Evolutionary conservation across 768 basidiomycete species (phyloP), one percentile per base, ranked within the genome.

Genomic region (Suillus plorans): DNA sequence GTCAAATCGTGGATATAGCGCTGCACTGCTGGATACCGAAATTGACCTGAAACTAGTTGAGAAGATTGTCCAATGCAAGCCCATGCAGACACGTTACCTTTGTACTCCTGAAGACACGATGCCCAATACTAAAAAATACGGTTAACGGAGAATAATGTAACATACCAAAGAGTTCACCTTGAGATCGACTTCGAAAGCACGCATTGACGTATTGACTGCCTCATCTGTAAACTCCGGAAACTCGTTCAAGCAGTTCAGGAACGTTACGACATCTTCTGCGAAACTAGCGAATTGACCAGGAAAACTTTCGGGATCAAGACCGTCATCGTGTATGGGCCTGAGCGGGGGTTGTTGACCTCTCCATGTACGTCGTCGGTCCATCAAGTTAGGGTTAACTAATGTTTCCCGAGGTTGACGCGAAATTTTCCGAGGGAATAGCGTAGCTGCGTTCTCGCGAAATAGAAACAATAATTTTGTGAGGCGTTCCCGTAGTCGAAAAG

Each of bases 161-260:
- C 45, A 20, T 36, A 20, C 12, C 44, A 58, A 64, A 70, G 3
- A 44, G 6, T 25, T 67, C 76, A 81, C 82, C 73, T 81, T 84
- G 83, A 83, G 67, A 67, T 85, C 85, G 0, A 78, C 82, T 66
- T 85, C 82, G 16, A 86, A 80, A 1, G 81, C 77, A 36, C 79
- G 67, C 70, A 85, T 82, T 52, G 83, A 82, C 28, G 80, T 74
- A 63, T 85, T 84, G 49, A 85, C 79, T 0, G 79, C 80, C 60
- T 85, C 84, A 37, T 86, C 83, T 16, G 77, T 81, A 60, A 84
- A 86, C 70, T 86, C 84, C 1, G 85, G 84, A 52, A 85, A 86
- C 59, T 85, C 85, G 50, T 85, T 85, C 59, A 85, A 72, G 65
- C 83, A 83, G 22, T 83, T 80, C 44, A 86, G 71, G 63, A 85